Evolutionary conservation across 2,329 filamentous ascomycete species (phyloP), one percentile per base, ranked within the genome.

Genomic region (Botrytis fabae): DNA sequence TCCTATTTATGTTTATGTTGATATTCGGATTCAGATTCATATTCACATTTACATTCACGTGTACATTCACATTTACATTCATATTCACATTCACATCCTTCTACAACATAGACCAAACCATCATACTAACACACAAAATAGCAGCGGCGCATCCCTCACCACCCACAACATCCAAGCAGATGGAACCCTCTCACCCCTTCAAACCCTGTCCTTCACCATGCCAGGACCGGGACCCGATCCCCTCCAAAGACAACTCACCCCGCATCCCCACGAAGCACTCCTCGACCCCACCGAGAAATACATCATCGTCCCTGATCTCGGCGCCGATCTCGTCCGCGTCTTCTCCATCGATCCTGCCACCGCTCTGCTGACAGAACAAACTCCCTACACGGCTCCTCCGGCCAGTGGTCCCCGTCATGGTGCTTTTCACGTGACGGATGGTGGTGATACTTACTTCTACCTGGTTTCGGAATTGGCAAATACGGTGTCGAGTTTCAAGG

Each of bases 361-460:
- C 1, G 82, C 66, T 78, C 10, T 60, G 22, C 81, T 88, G 42
- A 81, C 83, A 0, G 80, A 81, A 44, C 75, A 79, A 44, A 81
- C 82, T 5, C 80, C 83, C 2, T 78, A 84, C 42, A 72, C 80
- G 32, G 73, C 82, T 54, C 60, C 79, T 44, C 44, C 81, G 0
- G 86, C 85, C 20, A 83, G 81, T 9, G 87, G 87, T 0, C 87
- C 87, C 0, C 83, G 87, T n/a, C 87, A 89, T 74, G 87, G 83
- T 28, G 80, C 82, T 2, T 89, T 89, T 81, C 83, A 73, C 76
- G 71, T 71, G 44, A 57, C 71, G 2, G 44, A 65, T 22, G 38
- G 18, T 40, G 78, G 69, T 12, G 69, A 70, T 1, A 85, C 77
- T 20, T 80, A 75, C 51, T 79, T 74, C 79, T 85, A 83, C 76